Evolutionary conservation across 106 monocot genomes (phyloP).

Genomic region (Allium cepa): DNA sequence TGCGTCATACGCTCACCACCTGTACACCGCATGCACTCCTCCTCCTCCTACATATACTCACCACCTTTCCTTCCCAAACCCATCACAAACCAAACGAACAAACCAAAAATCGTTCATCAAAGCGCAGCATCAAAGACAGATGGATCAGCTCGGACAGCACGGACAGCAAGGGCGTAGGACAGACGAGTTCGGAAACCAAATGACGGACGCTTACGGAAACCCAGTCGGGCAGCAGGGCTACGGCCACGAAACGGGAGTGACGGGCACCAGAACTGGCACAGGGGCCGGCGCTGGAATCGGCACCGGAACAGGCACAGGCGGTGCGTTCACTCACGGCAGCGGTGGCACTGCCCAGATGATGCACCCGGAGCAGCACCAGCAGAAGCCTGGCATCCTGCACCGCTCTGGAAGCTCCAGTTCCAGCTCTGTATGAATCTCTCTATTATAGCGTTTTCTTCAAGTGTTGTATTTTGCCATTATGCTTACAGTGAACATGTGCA

Average conservation of each 20-base stretch:
- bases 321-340: neutral
- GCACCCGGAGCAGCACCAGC: conserved; percentile 1
- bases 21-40: neutral
- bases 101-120: neutral
- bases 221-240: neutral
- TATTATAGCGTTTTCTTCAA: neutral
- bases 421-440: neutral
- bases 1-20: neutral
- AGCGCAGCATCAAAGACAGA: too few relatives aligned
- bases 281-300: neutral
- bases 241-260: neutral
- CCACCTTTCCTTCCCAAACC: neutral
- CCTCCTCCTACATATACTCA: neutral
- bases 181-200: conserved; percentile 3
- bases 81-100: neutral
- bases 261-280: neutral
- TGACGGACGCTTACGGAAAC: conserved; percentile 7
- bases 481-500: neutral
- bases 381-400: neutral
- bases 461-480: neutral
- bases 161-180: neutral
- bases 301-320: neutral
- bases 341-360: neutral
- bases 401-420: conserved; percentile 12
- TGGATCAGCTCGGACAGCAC: neutral